Base-by-base conservation (phyloP, 2,329 filamentous ascomycete genomes). In the Triangularia setosa region DNA sequence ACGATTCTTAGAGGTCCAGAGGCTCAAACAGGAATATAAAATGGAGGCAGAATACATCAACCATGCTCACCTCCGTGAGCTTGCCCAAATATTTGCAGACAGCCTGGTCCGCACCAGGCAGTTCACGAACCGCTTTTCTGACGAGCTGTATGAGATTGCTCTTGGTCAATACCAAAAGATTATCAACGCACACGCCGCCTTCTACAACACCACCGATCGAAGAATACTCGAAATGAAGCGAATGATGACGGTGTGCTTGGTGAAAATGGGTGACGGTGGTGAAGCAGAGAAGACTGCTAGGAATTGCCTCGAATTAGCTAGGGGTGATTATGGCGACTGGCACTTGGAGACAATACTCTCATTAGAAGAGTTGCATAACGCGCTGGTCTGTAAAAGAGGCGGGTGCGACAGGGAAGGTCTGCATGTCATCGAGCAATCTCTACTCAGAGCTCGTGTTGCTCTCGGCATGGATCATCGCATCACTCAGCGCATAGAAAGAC, bases 231-330 rank as follows among this genome's bases (percentile, higher is more conserved):
- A 24, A 2, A 11, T 55, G 14, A n/a, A 58, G 35, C 59, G 63
- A 16, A 5, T 23, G 6, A 58, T 65, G 56, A 56, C 59, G 7
- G 1, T n/a, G 11, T 59, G 55, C 33, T 14, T 11, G 2, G 4
- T 33, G 12, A 4, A 33, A 14, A 25, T 23, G 5, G 63, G 55
- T 1, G 4, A 21, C 3, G 61, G 54, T 14, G 59, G 58, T 11
- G 60, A 65, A 35, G 59, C 63, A 4, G 55, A 62, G 28, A 21
- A 62, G 9, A 4, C 55, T 2, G 55, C 59, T 9, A 62, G 59
- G 16, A 59, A 28, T 1, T 54, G 54, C 2, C n/a, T 65, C 1
- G 54, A 55, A 8, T 4, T 9, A 14, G 44, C 40, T 4, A 62
- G 28, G 28, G 21, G 30, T 55, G 24, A 28, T 2, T 65, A 65